Evolutionary conservation across 192 early-diverging fungal genomes (phyloP).

Genomic region (Linnemannia elongata): DNA sequence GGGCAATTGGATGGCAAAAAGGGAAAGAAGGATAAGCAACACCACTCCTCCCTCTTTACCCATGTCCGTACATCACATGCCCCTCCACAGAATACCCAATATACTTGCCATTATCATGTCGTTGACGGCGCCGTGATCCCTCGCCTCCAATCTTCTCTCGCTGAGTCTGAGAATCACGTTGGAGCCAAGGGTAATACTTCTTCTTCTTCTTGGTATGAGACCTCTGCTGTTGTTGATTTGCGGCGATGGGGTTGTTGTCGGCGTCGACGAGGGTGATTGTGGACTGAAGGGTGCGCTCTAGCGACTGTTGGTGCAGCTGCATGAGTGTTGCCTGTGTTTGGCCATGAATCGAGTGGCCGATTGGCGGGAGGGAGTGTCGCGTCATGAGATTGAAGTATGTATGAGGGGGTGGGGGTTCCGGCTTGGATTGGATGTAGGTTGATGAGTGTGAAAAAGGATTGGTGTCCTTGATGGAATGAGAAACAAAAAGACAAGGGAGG

Average conservation of each 20-base stretch:
- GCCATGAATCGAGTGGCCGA: conserved; percentile 47
- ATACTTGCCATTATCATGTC: conserved; percentile 69
- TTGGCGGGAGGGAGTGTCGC: conserved; percentile 26
- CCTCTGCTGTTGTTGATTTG: conserved; percentile 14
- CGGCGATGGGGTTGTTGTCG: conserved; percentile 21
- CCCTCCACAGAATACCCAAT: not conserved
- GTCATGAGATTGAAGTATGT: conserved; percentile 23
- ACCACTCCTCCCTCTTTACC: too few relatives aligned
- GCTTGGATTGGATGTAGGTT: not conserved
- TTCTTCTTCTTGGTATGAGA: conserved; percentile 50
- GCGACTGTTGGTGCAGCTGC: conserved; percentile 37
- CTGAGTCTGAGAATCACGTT: conserved; percentile 57
- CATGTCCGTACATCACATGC: too few relatives aligned
- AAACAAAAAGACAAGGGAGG: not conserved
- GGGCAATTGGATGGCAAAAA: too few relatives aligned
- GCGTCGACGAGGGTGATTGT: conserved; percentile 26
- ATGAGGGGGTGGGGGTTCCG: not conserved
- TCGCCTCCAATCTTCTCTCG: conserved; percentile 62
- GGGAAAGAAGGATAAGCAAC: too few relatives aligned
- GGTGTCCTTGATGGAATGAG: not conserved
- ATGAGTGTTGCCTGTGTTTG: conserved; percentile 36
- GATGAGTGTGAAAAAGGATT: not conserved
- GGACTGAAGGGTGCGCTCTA: conserved; percentile 37
- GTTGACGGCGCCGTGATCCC: conserved; percentile 61
- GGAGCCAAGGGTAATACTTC: conserved; percentile 48